Conservation (phyloP, 352 stramenopile species). For the Pythium scleroteichum region DNA sequence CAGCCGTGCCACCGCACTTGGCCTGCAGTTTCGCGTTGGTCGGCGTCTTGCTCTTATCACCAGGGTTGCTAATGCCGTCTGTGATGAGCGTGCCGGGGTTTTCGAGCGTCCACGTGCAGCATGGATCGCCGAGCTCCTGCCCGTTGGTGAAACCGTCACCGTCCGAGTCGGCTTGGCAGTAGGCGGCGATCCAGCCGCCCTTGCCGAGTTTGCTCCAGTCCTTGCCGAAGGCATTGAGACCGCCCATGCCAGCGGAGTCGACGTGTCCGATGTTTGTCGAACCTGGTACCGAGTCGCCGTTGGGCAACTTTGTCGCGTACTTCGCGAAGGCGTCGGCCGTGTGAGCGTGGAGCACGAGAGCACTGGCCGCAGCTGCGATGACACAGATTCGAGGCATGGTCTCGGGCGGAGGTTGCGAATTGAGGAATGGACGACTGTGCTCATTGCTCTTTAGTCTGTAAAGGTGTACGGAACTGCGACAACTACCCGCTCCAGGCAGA, state of each 20-base stretch:
- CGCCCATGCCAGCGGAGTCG: slow-evolving; percentile 26
- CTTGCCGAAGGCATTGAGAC: slow-evolving; percentile 41
- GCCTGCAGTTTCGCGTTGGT: slow-evolving; percentile 46
- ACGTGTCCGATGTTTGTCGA: slow-evolving; percentile 36
- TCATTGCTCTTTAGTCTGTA: too few species aligned
- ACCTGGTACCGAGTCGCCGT: slow-evolving; percentile 31
- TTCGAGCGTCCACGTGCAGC: slow-evolving; percentile 55
- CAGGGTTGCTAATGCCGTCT: slow-evolving; percentile 61
- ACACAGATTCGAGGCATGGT: background rate
- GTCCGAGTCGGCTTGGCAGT: slow-evolving; percentile 72
- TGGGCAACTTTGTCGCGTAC: slow-evolving; percentile 32
- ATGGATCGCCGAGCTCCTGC: slow-evolving; percentile 82
- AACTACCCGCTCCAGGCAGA: background rate
- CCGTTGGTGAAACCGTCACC: slow-evolving; percentile 83
- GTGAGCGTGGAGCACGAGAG: background rate
- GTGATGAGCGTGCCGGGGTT: slow-evolving; percentile 49
- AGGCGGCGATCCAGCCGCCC: slow-evolving; percentile 30
- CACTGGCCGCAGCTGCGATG: background rate
- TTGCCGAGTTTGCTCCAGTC: slow-evolving; percentile 36
- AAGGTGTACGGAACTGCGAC: too few species aligned
- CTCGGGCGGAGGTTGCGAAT: too few species aligned
- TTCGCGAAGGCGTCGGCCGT: slow-evolving; percentile 24
- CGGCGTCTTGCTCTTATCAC: slow-evolving; percentile 53
- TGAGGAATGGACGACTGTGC: background rate
- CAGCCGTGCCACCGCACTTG: slow-evolving; percentile 34